Conservation (phyloP, 2,329 filamentous ascomycete species). For the Pseudogymnoascus sp. region DNA sequence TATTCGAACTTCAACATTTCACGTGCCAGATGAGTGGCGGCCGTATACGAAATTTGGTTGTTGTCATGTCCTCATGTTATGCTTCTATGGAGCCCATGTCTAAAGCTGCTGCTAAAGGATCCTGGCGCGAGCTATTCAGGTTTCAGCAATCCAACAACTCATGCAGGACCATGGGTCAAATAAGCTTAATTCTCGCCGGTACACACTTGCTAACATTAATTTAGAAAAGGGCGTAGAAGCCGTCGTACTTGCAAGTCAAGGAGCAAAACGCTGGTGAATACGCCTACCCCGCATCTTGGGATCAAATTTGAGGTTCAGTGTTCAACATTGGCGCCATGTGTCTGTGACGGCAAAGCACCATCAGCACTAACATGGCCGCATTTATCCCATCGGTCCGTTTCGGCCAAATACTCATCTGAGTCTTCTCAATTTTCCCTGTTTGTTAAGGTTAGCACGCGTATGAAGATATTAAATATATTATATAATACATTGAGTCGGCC, state of each 20-base stretch:
- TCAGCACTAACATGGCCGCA: neutral
- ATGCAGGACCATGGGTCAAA: neutral
- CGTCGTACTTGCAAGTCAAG: neutral
- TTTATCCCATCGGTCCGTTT: neutral
- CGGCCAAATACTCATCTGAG: neutral
- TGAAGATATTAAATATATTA: neutral
- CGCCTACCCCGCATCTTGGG: neutral
- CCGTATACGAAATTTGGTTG: neutral
- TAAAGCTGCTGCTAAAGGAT: neutral
- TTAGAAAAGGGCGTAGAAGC: neutral
- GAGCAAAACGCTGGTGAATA: neutral
- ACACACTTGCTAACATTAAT: neutral
- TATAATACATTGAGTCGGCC: neutral
- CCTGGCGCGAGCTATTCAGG: neutral
- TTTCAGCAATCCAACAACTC: neutral
- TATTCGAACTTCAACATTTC: neutral
- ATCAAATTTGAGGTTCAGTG: neutral
- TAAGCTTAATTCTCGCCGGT: neutral
- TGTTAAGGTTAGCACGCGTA: neutral
- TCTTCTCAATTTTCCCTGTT: neutral
- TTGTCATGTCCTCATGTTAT: neutral
- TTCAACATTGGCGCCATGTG: neutral
- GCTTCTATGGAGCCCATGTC: neutral
- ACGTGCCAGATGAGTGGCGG: neutral
- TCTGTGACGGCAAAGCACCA: neutral